Evolutionary conservation across 495 filamentous ascomycete genomes (phyloP), one percentile per base, ranked within the genome.

Genomic region (Halenospora varia): DNA sequence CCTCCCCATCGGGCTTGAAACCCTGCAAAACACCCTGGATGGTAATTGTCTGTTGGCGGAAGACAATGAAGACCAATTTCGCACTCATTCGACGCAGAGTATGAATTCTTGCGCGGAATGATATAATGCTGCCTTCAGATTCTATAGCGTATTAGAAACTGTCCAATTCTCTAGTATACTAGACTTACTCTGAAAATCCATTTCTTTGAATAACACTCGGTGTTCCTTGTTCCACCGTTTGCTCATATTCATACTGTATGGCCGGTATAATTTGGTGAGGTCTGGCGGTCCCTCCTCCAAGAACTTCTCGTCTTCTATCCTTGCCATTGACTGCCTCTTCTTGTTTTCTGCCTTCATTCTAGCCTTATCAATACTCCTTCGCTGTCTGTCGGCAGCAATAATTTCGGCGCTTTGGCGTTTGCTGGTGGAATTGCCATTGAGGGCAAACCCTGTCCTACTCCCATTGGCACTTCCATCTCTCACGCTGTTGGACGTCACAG

Each of bases 1-100:
- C 35, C 9, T 56, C 47, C 13, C 87, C 66, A 41, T 65, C 77
- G 65, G 66, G 82, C 65, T 71, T 80, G 49, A 78, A 73, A 18
- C 75, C 75, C 17, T 84, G 76, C 47, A 90, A 73, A 66, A 90
- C 83, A 39, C 86, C 92, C 73, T 97, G 93, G 15, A 97, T 81
- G 44, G 90, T 96, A 52, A 97, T 81, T 10, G 61, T 63, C 18
- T 62, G 64, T 20, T 66, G 64, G 1, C 64, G 60, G 57, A 68
- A 66, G 17, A 96, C 80, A 64, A 97, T 76, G 70, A 97, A 97
- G 51, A 88, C 89, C 55, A 97, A 77, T 66, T 93, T 93, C 48
- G 90, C 83, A 70, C 90, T 93, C 77, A 96, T 81, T 53, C 84
- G 82, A 52, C 93, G 81, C 20, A 90, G 77, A 72, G 92, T 93